Conservation (phyloP, 2,329 filamentous ascomycete genomes). For the Sphaerulina populicola region DNA sequence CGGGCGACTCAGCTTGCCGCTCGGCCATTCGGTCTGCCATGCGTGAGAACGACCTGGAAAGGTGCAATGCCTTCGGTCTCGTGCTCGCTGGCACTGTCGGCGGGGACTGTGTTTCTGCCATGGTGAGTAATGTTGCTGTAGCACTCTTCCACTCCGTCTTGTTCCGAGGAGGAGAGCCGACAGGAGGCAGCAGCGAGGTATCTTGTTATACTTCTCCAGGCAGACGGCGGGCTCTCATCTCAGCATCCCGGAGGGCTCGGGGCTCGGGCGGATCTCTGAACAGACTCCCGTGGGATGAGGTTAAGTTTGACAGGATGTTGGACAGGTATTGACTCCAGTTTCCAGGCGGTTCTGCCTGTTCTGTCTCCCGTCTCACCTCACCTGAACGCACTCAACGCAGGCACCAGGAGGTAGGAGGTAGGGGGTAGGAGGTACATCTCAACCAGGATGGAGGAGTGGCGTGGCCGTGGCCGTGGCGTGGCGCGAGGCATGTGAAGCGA, state of each 20-base stretch:
- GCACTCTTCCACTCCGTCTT: background rate
- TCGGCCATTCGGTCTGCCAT: conserved; percentile 38
- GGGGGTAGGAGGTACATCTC: too few species aligned
- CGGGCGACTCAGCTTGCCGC: conserved; percentile 35
- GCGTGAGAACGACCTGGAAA: conserved; percentile 44
- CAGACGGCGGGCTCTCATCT: conserved; percentile 4
- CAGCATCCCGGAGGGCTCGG: conserved; percentile 1
- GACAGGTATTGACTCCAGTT: too few species aligned
- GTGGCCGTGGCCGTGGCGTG: too few species aligned
- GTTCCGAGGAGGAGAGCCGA: background rate
- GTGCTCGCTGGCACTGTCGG: conserved; percentile 8
- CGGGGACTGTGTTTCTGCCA: conserved; percentile 11
- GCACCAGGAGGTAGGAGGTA: too few species aligned
- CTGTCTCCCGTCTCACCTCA: too few species aligned
- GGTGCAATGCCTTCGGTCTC: conserved; percentile 33
- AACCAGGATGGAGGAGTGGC: too few species aligned
- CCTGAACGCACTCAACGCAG: too few species aligned
- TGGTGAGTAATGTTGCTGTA: background rate
- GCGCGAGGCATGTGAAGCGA: too few species aligned
- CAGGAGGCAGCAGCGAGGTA: background rate
- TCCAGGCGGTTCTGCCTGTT: too few species aligned
- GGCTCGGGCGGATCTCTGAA: too few species aligned
- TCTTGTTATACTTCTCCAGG: conserved; percentile 4
- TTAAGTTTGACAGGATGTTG: too few species aligned
- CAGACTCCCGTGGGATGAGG: too few species aligned